These are phyloP conservation scores for Corchorus capsularis DNA, from an alignment of 345 rosid species.

Conservation along the genomic window DNA sequence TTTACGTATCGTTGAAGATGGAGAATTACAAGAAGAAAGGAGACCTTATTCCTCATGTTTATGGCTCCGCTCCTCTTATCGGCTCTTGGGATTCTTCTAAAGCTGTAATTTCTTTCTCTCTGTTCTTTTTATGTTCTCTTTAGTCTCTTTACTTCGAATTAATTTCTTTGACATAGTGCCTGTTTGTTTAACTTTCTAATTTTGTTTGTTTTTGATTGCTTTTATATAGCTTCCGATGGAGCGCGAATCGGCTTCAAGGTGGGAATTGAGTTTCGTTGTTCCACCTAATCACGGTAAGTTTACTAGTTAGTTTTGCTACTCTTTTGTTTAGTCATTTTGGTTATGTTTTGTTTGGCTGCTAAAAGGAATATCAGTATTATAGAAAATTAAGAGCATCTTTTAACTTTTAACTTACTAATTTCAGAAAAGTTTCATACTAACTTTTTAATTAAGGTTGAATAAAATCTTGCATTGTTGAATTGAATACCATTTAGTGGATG, in stretches of 20 bases:
- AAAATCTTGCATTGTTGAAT: neutral
- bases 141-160: neutral
- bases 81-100: constrained; percentile 96
- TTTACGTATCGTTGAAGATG: constrained; percentile 87
- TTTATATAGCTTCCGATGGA: constrained; percentile 68
- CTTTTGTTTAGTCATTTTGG: neutral
- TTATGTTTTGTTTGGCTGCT: constrained; percentile 11
- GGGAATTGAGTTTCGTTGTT: constrained; percentile 92
- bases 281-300: constrained; percentile 90
- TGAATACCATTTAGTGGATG: neutral
- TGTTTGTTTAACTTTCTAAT: neutral
- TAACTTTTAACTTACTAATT: neutral
- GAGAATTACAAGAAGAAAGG: constrained; percentile 77
- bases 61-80: constrained; percentile 86
- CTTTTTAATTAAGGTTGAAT: neutral
- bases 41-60: constrained; percentile 89
- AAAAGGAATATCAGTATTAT: neutral
- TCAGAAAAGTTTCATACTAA: neutral
- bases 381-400: neutral
- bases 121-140: neutral
- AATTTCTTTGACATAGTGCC: neutral
- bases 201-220: neutral
- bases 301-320: neutral
- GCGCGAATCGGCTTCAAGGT: constrained; percentile 90
- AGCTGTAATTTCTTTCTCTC: constrained; percentile 51